Evolutionary conservation across 192 early-diverging fungal genomes (phyloP).

Genomic region (Coemansia sp.): DNA sequence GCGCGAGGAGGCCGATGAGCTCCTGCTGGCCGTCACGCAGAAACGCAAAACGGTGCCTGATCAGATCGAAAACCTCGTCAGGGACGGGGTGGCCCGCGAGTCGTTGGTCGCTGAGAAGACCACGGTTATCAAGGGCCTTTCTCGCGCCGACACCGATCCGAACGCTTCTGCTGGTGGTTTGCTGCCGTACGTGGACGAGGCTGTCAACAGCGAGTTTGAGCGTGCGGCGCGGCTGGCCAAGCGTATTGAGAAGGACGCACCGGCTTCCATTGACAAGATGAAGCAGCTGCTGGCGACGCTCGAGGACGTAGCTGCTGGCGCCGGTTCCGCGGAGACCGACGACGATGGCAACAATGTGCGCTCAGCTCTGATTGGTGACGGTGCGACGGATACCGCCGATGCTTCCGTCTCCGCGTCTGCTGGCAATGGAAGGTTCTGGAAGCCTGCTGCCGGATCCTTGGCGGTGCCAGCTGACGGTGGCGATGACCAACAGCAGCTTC

Average conservation of each 20-base stretch:
- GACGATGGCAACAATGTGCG: not conserved
- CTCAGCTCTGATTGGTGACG: not conserved
- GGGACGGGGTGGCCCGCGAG: conserved; percentile 38
- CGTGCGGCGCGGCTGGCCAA: conserved; percentile 15
- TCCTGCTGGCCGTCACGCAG: conserved; percentile 33
- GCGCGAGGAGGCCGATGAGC: conserved; percentile 37
- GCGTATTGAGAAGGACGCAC: conserved; percentile 12
- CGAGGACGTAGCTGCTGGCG: conserved; percentile 3
- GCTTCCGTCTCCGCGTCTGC: not conserved
- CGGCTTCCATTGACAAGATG: conserved; percentile 12
- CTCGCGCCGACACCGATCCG: not conserved
- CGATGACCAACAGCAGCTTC: conserved; percentile 13
- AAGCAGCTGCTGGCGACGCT: conserved; percentile 14
- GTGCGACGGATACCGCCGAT: not conserved
- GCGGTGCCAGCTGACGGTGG: not conserved
- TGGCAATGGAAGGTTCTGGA: conserved; percentile 14
- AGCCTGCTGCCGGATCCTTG: conserved; percentile 2
- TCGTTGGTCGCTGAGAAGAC: conserved; percentile 44
- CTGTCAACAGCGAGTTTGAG: conserved; percentile 45
- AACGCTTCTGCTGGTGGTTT: not conserved
- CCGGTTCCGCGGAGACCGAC: not conserved
- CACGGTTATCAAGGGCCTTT: conserved; percentile 17
- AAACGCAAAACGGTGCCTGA: conserved; percentile 43
- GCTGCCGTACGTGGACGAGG: conserved; percentile 36
- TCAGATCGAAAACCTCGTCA: conserved; percentile 42